Conservation (phyloP, 2,329 filamentous ascomycete species). For the Sporothrix dimorphospora region DNA sequence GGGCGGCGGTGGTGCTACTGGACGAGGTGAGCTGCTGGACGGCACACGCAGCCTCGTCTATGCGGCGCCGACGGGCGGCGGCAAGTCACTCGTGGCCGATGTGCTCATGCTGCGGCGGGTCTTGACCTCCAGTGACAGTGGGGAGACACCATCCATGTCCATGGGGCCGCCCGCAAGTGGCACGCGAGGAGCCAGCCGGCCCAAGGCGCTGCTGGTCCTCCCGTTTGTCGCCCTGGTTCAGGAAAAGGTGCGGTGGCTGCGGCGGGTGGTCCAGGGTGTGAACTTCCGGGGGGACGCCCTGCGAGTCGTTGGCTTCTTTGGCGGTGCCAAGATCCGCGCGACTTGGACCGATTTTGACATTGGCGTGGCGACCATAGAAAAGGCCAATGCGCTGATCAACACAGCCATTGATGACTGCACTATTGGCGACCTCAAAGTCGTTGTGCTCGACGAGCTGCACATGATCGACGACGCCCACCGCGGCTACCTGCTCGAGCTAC, state of each 20-base stretch:
- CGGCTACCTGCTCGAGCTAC: constrained; percentile 74
- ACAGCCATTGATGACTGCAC: constrained; percentile 71
- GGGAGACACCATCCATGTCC: neutral
- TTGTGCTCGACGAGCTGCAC: constrained; percentile 79
- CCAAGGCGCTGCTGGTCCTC: constrained; percentile 72
- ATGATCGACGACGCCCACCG: constrained; percentile 78
- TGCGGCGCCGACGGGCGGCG: constrained; percentile 76
- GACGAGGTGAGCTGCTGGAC: constrained; percentile 62
- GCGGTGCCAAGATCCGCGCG: constrained; percentile 67
- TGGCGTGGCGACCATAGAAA: constrained; percentile 79
- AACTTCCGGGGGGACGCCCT: constrained; percentile 53
- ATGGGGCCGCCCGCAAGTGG: neutral
- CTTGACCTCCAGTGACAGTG: constrained; percentile 41
- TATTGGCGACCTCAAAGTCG: constrained; percentile 64
- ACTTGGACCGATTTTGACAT: constrained; percentile 77
- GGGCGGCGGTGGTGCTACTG: constrained; percentile 56
- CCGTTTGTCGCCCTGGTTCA: constrained; percentile 81
- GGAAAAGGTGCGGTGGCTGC: constrained; percentile 76
- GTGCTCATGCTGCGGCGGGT: constrained; percentile 74
- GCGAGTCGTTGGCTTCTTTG: constrained; percentile 73
- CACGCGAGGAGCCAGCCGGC: neutral
- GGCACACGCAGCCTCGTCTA: constrained; percentile 76
- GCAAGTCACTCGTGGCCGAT: constrained; percentile 75
- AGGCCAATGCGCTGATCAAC: constrained; percentile 77
- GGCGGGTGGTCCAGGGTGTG: constrained; percentile 66